Base-by-base conservation (phyloP, 2,329 filamentous ascomycete species). In the Grosmannia huntii region DNA sequence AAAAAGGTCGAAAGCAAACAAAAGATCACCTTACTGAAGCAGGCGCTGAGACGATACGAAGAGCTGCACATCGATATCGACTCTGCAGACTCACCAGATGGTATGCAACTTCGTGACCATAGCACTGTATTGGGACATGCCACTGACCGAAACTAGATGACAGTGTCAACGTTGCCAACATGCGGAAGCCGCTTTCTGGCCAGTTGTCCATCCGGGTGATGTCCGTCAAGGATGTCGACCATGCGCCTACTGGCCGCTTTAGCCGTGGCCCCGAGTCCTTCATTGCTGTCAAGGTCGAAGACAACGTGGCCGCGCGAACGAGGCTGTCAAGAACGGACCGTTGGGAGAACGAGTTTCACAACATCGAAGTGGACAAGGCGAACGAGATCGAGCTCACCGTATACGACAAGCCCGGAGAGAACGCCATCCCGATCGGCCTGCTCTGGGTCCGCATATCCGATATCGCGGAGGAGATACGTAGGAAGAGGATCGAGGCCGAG, bases 321-420 rank as follows among this genome's bases (percentile, higher is more conserved):
- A 89, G 84, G 70, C 81, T 87, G 1, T 90, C 91, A 11, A 81
- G 91, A 59, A 95, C 80, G 61, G 94, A 99, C 72, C 84, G 84
- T 66, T 99, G 92, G 92, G 85, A 90, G 49, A 89, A 90, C 65
- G 94, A 99, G 73, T 82, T 85, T 41, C 94, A 96, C 71, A 90
- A 85, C 60, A 86, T 99, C 61, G 89, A 94, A 63, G 94, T 99
- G 59, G 92, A 97, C 73, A 97, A 97, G 75, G 94, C 94, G 56
- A 99, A 99, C 71, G 94, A 99, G 73, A 90, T 99, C 61, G 94
- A 99, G 70, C 82, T 99, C 57, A 97, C 90, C 0, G 91, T 99
- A 12, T 99, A 99, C 71, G 94, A 99, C 71, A 96, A 95, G 73
- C 86, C 90, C 2, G 85, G 86, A 62, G 91, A 96, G 66, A 88